Conservation (phyloP, 768 basidiomycete species). For the Mrakia hoshinonis region DNA sequence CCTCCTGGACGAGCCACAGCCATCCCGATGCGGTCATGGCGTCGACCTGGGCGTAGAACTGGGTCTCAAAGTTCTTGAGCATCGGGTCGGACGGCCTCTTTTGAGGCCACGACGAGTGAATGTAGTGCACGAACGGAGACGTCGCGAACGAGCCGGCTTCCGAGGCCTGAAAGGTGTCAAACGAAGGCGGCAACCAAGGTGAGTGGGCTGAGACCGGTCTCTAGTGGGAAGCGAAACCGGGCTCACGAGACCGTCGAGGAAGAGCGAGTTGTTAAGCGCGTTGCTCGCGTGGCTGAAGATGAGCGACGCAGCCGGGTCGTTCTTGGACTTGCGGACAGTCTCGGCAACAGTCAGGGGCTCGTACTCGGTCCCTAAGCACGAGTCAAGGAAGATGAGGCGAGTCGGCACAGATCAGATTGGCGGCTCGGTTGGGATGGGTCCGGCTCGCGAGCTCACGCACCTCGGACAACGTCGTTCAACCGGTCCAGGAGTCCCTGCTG, state of each 20-base stretch:
- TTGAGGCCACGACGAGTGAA: slow-evolving; percentile 1
- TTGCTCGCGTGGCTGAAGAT: slow-evolving; percentile 86
- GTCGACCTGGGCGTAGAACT: background rate
- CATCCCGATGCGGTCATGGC: slow-evolving; percentile 22
- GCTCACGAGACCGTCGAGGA: slow-evolving; percentile 76
- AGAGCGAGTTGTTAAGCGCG: slow-evolving; percentile 91
- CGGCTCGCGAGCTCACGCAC: slow-evolving; percentile 43
- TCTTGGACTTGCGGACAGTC: slow-evolving; percentile 61
- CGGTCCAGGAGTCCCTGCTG: slow-evolving; percentile 73
- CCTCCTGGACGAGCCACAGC: slow-evolving; percentile 29
- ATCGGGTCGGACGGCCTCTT: background rate
- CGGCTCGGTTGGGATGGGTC: too few species aligned
- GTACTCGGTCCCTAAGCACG: slow-evolving; percentile 49
- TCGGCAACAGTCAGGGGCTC: slow-evolving; percentile 56
- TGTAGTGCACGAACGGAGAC: background rate
- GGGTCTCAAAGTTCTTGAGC: background rate
- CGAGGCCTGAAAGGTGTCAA: background rate
- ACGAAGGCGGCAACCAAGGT: background rate
- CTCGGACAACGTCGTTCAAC: slow-evolving; percentile 63
- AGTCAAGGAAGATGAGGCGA: background rate
- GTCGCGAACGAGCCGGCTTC: background rate
- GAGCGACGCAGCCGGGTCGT: slow-evolving; percentile 52
- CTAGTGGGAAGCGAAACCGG: background rate
- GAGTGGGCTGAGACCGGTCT: background rate
- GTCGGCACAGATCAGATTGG: background rate